Conservation (phyloP, 2,329 filamentous ascomycete species). For the Teratosphaeria gauchensis region DNA sequence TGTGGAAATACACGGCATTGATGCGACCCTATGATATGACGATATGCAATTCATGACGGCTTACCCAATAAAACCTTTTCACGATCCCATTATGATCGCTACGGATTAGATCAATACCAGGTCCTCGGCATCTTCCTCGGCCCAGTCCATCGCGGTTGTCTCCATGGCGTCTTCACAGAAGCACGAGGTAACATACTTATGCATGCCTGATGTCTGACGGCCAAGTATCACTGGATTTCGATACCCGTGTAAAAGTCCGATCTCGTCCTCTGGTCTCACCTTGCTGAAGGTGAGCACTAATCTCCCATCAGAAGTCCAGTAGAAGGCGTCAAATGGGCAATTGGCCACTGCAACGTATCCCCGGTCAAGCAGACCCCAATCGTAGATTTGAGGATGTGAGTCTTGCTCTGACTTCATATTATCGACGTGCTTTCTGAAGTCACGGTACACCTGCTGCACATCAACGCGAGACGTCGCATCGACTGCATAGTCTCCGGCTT, state of each 20-base stretch:
- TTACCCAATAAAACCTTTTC: too few relatives aligned
- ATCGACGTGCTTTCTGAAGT: background rate
- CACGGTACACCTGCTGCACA: background rate
- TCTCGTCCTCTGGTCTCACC: background rate
- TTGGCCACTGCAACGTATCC: background rate
- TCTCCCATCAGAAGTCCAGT: background rate
- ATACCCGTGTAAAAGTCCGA: background rate
- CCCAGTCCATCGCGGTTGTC: background rate
- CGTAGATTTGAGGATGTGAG: background rate
- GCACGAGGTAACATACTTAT: background rate
- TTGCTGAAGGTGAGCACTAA: background rate
- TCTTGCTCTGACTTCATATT: background rate
- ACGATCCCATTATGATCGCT: too few relatives aligned
- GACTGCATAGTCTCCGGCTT: background rate
- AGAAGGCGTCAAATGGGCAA: background rate
- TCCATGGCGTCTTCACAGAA: background rate
- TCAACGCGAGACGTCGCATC: background rate
- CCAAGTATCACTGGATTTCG: background rate
- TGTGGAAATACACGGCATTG: too few relatives aligned
- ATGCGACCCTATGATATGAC: too few relatives aligned
- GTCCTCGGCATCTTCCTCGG: background rate
- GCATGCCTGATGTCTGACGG: background rate
- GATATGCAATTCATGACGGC: too few relatives aligned
- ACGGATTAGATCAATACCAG: too few relatives aligned
- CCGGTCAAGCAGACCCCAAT: background rate